Base-by-base conservation (phyloP, 108 stramenopile genomes). In the Cyclostephanos tholiformis region DNA sequence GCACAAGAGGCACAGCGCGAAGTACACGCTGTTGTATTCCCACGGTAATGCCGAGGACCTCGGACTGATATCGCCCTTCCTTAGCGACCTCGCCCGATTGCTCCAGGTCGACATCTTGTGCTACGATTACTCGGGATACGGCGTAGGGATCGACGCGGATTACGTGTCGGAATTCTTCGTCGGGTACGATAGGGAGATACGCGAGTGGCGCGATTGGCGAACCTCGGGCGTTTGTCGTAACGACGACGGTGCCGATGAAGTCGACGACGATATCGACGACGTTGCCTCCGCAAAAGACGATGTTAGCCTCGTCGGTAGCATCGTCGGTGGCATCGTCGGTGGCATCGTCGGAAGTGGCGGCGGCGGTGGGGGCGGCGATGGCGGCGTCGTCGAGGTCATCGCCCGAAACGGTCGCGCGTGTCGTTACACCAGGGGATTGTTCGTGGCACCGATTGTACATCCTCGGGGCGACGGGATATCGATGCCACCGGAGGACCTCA, bases 41-140 rank as follows among this genome's bases (percentile, higher is more conserved):
- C 87, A 88, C 41, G 87, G 85, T 0, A 88, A 88, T 48, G 87
- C 87, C 6, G 87, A 88, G 53, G 88, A 89, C 38, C 23, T 89
- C 0, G 85, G 84, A 4, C 69, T 87, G 9, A 75, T 87, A 2
- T 67, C 69, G 43, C 38, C 70, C 7, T 88, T 83, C 70, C 64
- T 88, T 9, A 43, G 57, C 1, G 87, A 88, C 35, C 41, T 88
- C 17, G 53, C 78, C 2, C 38, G 72, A 4, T 55, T 85, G 23
- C 64, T 88, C 10, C 76, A 84, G 51, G 88, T 93, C n/a, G 90
- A 95, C 71, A 85, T 96, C 2, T 25, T 96, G 19, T 89, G 87
- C 26, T 96, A 93, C 67, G 95, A 95, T 69, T 95, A 95, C 53
- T 67, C 87, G 0, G 94, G 94, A 11, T 93, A 93, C 71, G 94